phyloP scores from a whole-genome alignment of 306 rosid species.

The Rosa persica region DNA sequence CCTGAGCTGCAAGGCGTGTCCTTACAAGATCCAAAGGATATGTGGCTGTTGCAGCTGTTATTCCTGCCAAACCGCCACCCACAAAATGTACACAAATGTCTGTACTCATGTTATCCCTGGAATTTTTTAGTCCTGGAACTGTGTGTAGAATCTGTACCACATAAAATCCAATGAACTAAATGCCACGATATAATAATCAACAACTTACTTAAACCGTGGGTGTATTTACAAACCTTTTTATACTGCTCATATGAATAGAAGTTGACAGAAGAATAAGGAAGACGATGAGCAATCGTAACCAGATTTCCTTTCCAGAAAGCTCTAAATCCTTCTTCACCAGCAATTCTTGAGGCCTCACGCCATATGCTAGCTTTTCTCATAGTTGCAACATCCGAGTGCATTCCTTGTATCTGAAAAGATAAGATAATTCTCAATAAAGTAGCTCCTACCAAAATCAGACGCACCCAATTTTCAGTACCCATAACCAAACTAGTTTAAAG shows the following conservation, averaged over 20 bases:
- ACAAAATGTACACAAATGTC: slow-evolving; percentile 68
- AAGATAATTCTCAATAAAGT: neutral
- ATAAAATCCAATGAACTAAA: slow-evolving; percentile 16
- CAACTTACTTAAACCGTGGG: neutral
- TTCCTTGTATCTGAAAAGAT: slow-evolving; percentile 77
- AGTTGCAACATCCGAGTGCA: slow-evolving; percentile 85
- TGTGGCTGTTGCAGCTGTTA: slow-evolving; percentile 87
- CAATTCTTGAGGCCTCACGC: slow-evolving; percentile 90
- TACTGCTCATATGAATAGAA: slow-evolving; percentile 92
- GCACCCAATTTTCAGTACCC: neutral
- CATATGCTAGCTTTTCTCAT: slow-evolving; percentile 77
- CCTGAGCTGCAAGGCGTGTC: slow-evolving; percentile 99
- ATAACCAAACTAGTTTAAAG: neutral
- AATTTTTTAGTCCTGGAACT: slow-evolving; percentile 53
- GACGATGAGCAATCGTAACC: slow-evolving; percentile 92
- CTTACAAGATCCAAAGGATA: slow-evolving; percentile 98
- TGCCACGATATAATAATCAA: neutral
- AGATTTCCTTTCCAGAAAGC: slow-evolving; percentile 99
- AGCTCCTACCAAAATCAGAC: neutral
- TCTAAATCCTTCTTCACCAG: slow-evolving; percentile 84
- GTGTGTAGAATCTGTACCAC: slow-evolving; percentile 51
- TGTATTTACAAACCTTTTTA: slow-evolving; percentile 50
- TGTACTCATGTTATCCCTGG: slow-evolving; percentile 49
- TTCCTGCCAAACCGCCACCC: slow-evolving; percentile 94
- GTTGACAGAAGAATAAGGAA: slow-evolving; percentile 91